phyloP scores from a whole-genome alignment of 164 flowering plant genomes.

The Stephania cephalantha region DNA sequence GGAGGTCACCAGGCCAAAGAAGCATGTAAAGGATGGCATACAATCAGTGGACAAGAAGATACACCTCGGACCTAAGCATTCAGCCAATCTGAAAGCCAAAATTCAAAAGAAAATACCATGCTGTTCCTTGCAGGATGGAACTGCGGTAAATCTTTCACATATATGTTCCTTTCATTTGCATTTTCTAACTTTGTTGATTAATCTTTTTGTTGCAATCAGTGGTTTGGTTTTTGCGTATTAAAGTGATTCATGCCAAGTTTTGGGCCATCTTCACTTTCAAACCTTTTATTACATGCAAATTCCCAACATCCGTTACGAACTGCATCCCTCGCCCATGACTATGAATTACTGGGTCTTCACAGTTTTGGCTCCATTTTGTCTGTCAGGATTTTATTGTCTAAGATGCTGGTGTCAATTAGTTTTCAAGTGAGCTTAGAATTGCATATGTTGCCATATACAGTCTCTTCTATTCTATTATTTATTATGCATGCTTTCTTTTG shows the following conservation, averaged over 20 bases:
- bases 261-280: not conserved
- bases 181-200: not conserved
- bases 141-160: constrained; percentile 34
- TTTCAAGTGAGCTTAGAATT: not conserved
- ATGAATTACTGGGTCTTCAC: not conserved
- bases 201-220: not conserved
- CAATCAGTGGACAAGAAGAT: constrained; percentile 32
- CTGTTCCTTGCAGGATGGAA: constrained; percentile 21
- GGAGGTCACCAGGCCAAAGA: constrained; percentile 27
- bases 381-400: not conserved
- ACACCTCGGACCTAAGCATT: constrained; percentile 25
- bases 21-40: constrained; percentile 30
- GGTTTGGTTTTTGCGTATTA: not conserved
- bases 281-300: not conserved
- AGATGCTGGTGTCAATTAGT: too few relatives aligned
- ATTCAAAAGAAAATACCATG: constrained; percentile 27
- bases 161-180: not conserved
- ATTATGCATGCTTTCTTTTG: not conserved
- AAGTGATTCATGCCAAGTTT: not conserved
- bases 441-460: not conserved
- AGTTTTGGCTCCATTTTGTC: not conserved
- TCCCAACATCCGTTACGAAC: not conserved
- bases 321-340: not conserved
- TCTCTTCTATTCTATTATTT: too few relatives aligned
- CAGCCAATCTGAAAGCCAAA: constrained; percentile 31